Evolutionary conservation across 495 filamentous ascomycete genomes (phyloP).

Genomic region (Daldinia decipiens): DNA sequence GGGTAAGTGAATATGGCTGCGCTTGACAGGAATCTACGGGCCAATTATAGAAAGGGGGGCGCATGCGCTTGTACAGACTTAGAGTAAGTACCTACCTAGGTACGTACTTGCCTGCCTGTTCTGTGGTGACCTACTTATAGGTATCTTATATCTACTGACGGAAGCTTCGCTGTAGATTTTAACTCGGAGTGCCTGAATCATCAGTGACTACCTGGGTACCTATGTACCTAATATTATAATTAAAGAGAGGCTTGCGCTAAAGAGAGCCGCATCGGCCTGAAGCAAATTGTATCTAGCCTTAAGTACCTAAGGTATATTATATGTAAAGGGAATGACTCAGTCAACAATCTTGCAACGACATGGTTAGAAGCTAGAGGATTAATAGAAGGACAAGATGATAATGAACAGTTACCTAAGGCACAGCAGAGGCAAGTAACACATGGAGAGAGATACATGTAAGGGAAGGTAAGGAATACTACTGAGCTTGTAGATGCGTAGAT

Average conservation of each 20-base stretch:
- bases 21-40: constrained; percentile 33
- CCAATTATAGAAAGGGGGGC: constrained; percentile 20
- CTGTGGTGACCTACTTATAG: background rate
- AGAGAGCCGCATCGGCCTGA: background rate
- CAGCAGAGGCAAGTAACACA: constrained; percentile 1
- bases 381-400: background rate
- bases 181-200: background rate
- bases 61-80: background rate
- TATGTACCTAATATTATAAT: background rate
- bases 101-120: background rate
- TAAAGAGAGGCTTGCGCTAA: background rate
- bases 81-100: constrained; percentile 26
- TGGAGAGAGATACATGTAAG: background rate
- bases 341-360: background rate
- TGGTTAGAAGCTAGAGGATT: background rate
- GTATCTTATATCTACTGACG: background rate
- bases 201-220: background rate
- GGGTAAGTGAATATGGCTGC: constrained; percentile 22
- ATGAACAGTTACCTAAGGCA: too few relatives aligned
- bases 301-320: too few relatives aligned
- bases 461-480: background rate
- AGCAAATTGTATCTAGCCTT: background rate
- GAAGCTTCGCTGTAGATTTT: background rate
- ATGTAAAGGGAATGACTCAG: background rate
- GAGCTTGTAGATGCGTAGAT: background rate